Evolutionary conservation across 768 basidiomycete genomes (phyloP), one percentile per base, ranked within the genome.

Genomic region (Leucocoprinus leucothites): DNA sequence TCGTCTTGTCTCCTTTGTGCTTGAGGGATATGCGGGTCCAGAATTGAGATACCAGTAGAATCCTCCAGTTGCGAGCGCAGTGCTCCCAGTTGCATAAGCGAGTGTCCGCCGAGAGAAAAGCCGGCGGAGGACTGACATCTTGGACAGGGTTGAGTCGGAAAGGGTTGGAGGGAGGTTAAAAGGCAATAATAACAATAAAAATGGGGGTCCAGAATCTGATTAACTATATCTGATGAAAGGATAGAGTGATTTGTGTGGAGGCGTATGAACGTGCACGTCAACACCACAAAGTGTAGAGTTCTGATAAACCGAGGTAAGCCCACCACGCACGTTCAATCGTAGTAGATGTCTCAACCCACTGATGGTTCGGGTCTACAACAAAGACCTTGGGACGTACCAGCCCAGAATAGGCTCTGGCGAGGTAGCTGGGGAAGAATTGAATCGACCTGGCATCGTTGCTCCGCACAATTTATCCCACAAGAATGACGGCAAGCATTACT

Each of bases 21-120:
- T 82, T 0, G 69, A 67, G 0, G 86, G 84, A 63, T 87, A 86
- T 0, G 82, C 74, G 9, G 86, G 86, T 0, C 88, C 87, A 2
- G 88, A 89, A 64, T 86, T 87, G 53, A 91, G 77, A 63, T 82
- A 89, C 70, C 77, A 84, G 71, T 87, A 87, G 2, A 86, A 82
- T 11, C 81, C 79, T 3, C 80, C 86, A 7, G 78, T 71, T 18
- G 79, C 69, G 14, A 84, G 65, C 38, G 74, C 66, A 8, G 85
- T 80, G 2, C 84, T 79, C 21, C 79, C 80, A 0, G 81, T 70
- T 40, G 73, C 78, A 63, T 79, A 69, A 6, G 75, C 80, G 18
- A 89, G 69, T 0, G 81, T 78, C 38, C 80, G 75, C 53, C 81
- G 75, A 8, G 82, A 84, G 65, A 87, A 77, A 4, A 87, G 59